phyloP scores from a whole-genome alignment of 2,329 filamentous ascomycete genomes.

The Penicillium polonicum region DNA sequence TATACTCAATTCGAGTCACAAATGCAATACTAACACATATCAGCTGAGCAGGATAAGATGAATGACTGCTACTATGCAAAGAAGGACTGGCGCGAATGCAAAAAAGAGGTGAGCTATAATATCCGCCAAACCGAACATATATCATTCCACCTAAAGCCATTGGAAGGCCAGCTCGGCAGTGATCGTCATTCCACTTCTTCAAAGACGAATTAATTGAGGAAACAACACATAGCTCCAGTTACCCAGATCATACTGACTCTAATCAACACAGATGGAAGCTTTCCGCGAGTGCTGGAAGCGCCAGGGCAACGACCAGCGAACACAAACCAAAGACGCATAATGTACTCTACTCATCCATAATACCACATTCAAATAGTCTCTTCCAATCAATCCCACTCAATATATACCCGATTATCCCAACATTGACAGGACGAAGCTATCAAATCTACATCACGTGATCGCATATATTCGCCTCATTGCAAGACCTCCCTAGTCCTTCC shows the following conservation, averaged over 20 bases:
- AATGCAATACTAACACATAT: constrained; percentile 8
- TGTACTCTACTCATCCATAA: neutral
- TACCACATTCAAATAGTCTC: neutral
- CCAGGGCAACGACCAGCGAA: constrained; percentile 82
- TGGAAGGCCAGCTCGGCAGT: neutral
- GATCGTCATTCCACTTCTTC: neutral
- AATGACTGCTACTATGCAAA: constrained; percentile 95
- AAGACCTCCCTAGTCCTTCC: constrained; percentile 11
- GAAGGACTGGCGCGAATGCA: constrained; percentile 91
- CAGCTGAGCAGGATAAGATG: constrained; percentile 85
- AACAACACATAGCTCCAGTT: neutral
- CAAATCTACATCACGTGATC: constrained; percentile 26
- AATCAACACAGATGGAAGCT: constrained; percentile 69
- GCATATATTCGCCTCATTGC: neutral
- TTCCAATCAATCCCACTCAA: neutral
- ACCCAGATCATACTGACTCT: neutral
- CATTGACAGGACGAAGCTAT: neutral
- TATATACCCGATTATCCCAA: neutral
- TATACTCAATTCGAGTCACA: neutral
- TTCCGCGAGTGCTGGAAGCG: constrained; percentile 91
- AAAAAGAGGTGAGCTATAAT: constrained; percentile 69
- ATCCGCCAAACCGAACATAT: neutral
- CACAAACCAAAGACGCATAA: constrained; percentile 68
- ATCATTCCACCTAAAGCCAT: neutral
- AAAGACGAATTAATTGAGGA: neutral